These are phyloP conservation scores for Microascus cirrosus DNA, from an alignment of 2,329 filamentous ascomycete species.

Conservation along the genomic window DNA sequence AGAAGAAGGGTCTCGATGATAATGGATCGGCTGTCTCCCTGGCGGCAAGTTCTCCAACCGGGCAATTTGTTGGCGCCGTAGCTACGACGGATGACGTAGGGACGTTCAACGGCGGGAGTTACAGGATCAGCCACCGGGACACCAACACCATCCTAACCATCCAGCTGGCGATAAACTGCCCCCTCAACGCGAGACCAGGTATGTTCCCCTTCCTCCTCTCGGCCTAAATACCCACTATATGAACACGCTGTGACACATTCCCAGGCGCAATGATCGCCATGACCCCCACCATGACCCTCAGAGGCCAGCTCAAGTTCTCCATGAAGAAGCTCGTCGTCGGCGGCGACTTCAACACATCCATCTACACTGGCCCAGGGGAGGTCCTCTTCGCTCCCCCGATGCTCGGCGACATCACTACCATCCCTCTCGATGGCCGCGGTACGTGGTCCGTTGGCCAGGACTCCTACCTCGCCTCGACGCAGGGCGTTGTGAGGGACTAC, in stretches of 20 bases:
- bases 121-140: slow-evolving; percentile 84
- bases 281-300: slow-evolving; percentile 77
- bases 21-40: slow-evolving; percentile 14
- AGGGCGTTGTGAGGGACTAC: slow-evolving; percentile 79
- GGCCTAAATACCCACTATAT: background rate
- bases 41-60: background rate
- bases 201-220: background rate
- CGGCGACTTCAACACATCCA: slow-evolving; percentile 67
- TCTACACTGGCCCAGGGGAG: slow-evolving; percentile 83
- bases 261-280: slow-evolving; percentile 85
- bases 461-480: slow-evolving; percentile 73
- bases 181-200: slow-evolving; percentile 61
- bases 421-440: slow-evolving; percentile 61
- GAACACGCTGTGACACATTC: background rate
- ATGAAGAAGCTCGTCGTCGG: slow-evolving; percentile 85
- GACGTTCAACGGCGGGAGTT: slow-evolving; percentile 95
- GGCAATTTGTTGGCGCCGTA: slow-evolving; percentile 6
- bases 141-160: slow-evolving; percentile 82
- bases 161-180: slow-evolving; percentile 82
- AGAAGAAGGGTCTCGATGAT: slow-evolving; percentile 11
- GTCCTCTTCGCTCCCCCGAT: slow-evolving; percentile 69
- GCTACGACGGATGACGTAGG: slow-evolving; percentile 72
- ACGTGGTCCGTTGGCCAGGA: slow-evolving; percentile 82
- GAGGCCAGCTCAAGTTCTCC: slow-evolving; percentile 73
- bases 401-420: slow-evolving; percentile 75